Evolutionary conservation across 192 early-diverging fungal genomes (phyloP), one percentile per base, ranked within the genome.

Genomic region (Gryganskiella cystojenkinii): DNA sequence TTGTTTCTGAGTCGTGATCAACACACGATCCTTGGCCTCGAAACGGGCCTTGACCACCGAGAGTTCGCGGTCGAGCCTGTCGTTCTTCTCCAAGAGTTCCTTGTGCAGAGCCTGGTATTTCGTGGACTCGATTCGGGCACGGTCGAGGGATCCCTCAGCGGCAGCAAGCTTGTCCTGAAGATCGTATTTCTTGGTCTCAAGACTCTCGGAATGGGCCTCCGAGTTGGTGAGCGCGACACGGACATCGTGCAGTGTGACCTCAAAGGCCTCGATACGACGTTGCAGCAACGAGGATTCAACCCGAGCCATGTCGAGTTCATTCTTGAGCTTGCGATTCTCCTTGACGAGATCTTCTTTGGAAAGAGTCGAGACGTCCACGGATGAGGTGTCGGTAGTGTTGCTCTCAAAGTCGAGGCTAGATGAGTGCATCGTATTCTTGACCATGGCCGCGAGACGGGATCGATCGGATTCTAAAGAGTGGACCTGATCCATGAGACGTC

Each of bases 181-280:
- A 22, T 73, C 71, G 34, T 73, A 73, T 62, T 73, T 73, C 56
- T 73, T 73, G 56, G 64, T 55, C 54, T 73, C 71, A 7, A 73
- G 71, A 64, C 57, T 65, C 62, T 73, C 71, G 2, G 71, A 37
- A 27, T 73, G 71, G 14, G 71, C 60, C 43, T 73, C 71, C 7
- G 61, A 64, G 24, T 64, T 64, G 40, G 71, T 54, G 3, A 73
- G 49, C 4, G 71, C 71, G n/a, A 73, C 71, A 56, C 71, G 71
- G 56, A 73, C 63, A 54, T 73, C 71, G 45, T 73, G 71, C 40
- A 73, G 37, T 1, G 71, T 73, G 42, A 73, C 71, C 56, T 73
- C 71, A 43, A 73, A 55, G n/a, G 71, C 71, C 54, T 73, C 71
- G 24, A 73, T 73, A 31, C 71, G 71, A 24, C 71, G 61, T 33